A percentile compares a stretch with the other conserved stretches of the same genome.
phyloP scores from a whole-genome alignment of 805 yeast species.

The Isabelozyma pseudorhagii region DNA sequence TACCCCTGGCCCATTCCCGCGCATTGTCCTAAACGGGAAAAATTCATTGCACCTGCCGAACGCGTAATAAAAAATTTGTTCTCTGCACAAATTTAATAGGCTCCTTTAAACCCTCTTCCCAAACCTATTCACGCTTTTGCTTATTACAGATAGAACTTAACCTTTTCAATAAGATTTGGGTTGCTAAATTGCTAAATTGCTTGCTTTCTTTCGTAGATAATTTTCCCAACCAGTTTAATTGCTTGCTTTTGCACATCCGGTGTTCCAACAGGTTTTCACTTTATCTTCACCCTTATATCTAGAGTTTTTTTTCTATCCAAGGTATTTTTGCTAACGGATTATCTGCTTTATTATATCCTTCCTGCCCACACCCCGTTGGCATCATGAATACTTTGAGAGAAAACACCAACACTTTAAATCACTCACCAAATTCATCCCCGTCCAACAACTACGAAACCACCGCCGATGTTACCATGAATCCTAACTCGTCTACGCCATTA shows the following conservation, averaged over 20 bases:
- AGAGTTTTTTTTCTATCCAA: too few species aligned
- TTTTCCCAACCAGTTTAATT: neutral
- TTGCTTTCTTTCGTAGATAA: neutral
- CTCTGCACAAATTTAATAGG: neutral
- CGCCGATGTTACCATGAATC: constrained; percentile 5
- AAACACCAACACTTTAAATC: constrained; percentile 14
- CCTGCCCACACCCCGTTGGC: neutral
- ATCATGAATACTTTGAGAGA: constrained; percentile 23
- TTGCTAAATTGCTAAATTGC: neutral
- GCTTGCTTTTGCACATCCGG: neutral
- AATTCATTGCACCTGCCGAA: neutral
- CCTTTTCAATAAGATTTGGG: neutral
- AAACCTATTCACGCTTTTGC: neutral
- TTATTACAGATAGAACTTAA: neutral
- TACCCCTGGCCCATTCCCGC: neutral
- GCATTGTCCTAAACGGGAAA: neutral
- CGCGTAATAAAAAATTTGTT: neutral
- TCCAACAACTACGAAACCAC: constrained; percentile 1
- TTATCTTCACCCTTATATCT: neutral
- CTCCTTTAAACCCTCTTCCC: neutral
- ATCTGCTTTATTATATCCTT: neutral
- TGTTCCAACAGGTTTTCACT: neutral
- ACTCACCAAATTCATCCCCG: constrained; percentile 11
- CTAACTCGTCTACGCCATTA: neutral
- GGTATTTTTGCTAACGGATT: neutral